phyloP scores from a whole-genome alignment of 352 stramenopile species.

The Phytophthora pistaciae region DNA sequence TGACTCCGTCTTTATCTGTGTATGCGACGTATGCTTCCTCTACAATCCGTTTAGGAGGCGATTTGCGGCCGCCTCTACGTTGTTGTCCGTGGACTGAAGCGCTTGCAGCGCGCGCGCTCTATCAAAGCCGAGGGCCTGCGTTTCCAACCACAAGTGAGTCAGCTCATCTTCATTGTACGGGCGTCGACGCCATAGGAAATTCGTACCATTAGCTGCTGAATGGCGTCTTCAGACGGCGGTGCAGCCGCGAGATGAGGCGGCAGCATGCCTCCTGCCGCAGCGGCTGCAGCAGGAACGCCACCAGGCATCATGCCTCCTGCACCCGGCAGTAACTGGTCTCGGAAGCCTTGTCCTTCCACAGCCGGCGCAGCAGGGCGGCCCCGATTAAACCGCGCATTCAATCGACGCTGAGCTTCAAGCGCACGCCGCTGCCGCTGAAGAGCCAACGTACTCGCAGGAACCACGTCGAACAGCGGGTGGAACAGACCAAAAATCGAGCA shows the following conservation, averaged over 20 bases:
- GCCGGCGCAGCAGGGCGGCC: slow-evolving; percentile 31
- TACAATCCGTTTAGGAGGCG: slow-evolving; percentile 61
- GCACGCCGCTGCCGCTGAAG: slow-evolving; percentile 80
- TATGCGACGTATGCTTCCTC: slow-evolving; percentile 17
- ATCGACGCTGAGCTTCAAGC: slow-evolving; percentile 75
- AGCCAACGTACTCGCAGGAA: slow-evolving; percentile 66
- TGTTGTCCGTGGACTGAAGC: slow-evolving; percentile 82
- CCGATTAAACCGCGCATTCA: slow-evolving; percentile 60
- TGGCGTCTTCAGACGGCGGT: slow-evolving; percentile 78
- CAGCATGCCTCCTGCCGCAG: slow-evolving; percentile 43
- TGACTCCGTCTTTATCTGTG: slow-evolving; percentile 19
- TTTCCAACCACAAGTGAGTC: background rate
- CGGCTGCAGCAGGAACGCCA: slow-evolving; percentile 15
- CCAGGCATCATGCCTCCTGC: slow-evolving; percentile 51
- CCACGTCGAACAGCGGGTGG: slow-evolving; percentile 81
- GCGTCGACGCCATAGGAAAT: background rate
- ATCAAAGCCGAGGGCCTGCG: slow-evolving; percentile 75
- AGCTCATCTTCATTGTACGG: background rate
- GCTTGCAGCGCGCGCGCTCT: slow-evolving; percentile 74
- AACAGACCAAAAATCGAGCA: slow-evolving; percentile 74
- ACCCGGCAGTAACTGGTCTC: slow-evolving; percentile 83
- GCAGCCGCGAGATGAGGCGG: slow-evolving; percentile 67
- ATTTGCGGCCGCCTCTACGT: slow-evolving; percentile 82
- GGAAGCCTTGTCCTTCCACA: slow-evolving; percentile 70
- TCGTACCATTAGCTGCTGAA: slow-evolving; percentile 80